Evolutionary conservation across 169 alveolate genomes (phyloP).

Genomic region (Plasmodium yoelii): DNA sequence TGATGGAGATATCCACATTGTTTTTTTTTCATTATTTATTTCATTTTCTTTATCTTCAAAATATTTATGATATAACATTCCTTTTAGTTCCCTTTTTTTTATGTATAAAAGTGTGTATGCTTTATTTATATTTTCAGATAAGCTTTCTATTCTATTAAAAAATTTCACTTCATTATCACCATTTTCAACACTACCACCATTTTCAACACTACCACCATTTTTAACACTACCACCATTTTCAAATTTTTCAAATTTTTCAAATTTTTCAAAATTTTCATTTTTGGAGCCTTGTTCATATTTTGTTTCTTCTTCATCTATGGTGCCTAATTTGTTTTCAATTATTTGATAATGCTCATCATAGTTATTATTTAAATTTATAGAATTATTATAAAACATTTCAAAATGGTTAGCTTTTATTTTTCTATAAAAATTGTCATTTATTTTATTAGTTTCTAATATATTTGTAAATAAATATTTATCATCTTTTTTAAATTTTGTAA

Average conservation of each 20-base stretch:
- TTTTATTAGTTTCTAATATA: too few relatives aligned
- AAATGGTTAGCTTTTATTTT: too few relatives aligned
- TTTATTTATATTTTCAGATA: background rate
- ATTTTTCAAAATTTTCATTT: too few relatives aligned
- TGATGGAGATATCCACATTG: background rate
- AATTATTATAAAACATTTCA: background rate
- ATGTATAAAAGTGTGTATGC: constrained; percentile 23
- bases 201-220: too few relatives aligned
- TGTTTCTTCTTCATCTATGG: background rate
- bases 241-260: too few relatives aligned
- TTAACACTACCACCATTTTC: too few relatives aligned
- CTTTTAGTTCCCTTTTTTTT: constrained; percentile 17
- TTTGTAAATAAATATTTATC: too few relatives aligned
- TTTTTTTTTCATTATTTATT: background rate
- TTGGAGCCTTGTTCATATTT: background rate
- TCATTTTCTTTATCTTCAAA: background rate
- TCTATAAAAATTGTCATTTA: too few relatives aligned
- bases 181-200: too few relatives aligned
- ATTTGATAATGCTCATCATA: background rate
- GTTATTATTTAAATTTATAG: background rate
- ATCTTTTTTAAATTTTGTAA: background rate
- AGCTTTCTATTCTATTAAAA: background rate
- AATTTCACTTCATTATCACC: background rate
- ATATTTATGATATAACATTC: background rate
- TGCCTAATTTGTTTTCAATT: background rate